These are phyloP conservation scores for Extremus antarcticus DNA, from an alignment of 495 filamentous ascomycete species.

Conservation along the genomic window DNA sequence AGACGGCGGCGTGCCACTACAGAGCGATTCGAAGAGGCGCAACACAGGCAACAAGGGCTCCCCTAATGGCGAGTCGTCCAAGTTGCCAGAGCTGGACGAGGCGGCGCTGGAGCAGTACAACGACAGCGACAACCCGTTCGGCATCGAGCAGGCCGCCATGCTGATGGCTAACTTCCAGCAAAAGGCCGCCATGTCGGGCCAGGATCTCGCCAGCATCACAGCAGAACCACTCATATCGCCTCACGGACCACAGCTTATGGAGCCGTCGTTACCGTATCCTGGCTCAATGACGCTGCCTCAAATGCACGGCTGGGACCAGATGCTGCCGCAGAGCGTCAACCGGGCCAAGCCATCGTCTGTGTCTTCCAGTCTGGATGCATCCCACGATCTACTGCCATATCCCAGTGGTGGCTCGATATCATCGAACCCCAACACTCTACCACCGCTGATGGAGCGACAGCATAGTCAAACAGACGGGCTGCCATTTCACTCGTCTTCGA, in stretches of 20 bases:
- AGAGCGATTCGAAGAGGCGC: slow-evolving; percentile 87
- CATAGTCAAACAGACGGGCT: slow-evolving; percentile 49
- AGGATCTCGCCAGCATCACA: slow-evolving; percentile 51
- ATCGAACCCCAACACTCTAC: slow-evolving; percentile 47
- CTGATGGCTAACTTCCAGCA: slow-evolving; percentile 98
- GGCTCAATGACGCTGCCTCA: slow-evolving; percentile 72
- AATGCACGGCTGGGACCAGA: slow-evolving; percentile 74
- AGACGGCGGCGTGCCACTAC: slow-evolving; percentile 89
- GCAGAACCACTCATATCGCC: slow-evolving; percentile 64
- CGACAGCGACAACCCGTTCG: slow-evolving; percentile 86
- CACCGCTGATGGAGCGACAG: slow-evolving; percentile 57
- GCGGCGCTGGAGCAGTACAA: slow-evolving; percentile 90
- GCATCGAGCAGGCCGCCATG: slow-evolving; percentile 97
- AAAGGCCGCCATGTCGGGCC: slow-evolving; percentile 73
- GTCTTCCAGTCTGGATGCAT: slow-evolving; percentile 47
- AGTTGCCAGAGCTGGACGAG: slow-evolving; percentile 72
- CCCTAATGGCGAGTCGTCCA: slow-evolving; percentile 59
- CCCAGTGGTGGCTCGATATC: slow-evolving; percentile 42
- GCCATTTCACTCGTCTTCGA: slow-evolving; percentile 56
- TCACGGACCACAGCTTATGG: slow-evolving; percentile 36
- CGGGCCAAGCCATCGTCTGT: slow-evolving; percentile 53
- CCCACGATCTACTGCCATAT: slow-evolving; percentile 52
- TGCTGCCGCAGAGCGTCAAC: slow-evolving; percentile 51
- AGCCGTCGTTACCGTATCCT: slow-evolving; percentile 47
- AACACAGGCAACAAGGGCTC: slow-evolving; percentile 55